Evolutionary conservation across 352 stramenopile genomes (phyloP).

Genomic region (Phytophthora pistaciae): DNA sequence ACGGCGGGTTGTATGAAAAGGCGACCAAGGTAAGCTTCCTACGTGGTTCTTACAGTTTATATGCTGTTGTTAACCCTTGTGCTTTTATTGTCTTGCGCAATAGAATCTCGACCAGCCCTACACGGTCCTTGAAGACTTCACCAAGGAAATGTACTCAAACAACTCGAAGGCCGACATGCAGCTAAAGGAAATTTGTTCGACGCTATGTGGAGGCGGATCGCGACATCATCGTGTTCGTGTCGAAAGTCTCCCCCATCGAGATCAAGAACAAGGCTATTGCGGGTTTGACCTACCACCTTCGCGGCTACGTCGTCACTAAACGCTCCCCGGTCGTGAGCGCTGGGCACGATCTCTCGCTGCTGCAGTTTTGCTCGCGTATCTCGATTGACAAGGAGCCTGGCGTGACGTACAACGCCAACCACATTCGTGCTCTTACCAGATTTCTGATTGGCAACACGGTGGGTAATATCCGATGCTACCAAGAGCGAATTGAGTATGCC

Average conservation of each 20-base stretch:
- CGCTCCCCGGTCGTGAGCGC: conserved; percentile 30
- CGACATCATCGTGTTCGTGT: conserved; percentile 24
- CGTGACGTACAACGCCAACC: conserved; percentile 18
- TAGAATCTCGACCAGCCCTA: conserved; percentile 41
- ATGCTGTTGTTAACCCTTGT: too few relatives aligned
- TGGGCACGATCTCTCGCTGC: conserved; percentile 39
- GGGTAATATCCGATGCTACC: conserved; percentile 44
- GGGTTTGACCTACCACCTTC: conserved; percentile 28
- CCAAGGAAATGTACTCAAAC: conserved; percentile 23
- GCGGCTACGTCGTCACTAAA: conserved; percentile 51
- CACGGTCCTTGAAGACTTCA: conserved; percentile 38
- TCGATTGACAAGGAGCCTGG: conserved; percentile 50
- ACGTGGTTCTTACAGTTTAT: neutral
- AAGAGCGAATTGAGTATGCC: conserved; percentile 57
- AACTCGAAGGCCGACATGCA: conserved; percentile 22
- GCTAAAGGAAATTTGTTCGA: conserved; percentile 28
- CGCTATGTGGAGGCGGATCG: conserved; percentile 25
- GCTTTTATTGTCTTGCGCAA: neutral
- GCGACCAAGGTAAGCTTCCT: conserved; percentile 28
- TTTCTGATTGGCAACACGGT: conserved; percentile 50
- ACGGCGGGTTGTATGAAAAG: conserved; percentile 40
- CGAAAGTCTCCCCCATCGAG: conserved; percentile 11
- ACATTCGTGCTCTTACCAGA: conserved; percentile 44
- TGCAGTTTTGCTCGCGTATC: conserved; percentile 60
- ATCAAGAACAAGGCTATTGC: conserved; percentile 30